These are phyloP conservation scores for Calocybe gangraenosa DNA, from an alignment of 768 basidiomycete genomes.

Conservation along the genomic window DNA sequence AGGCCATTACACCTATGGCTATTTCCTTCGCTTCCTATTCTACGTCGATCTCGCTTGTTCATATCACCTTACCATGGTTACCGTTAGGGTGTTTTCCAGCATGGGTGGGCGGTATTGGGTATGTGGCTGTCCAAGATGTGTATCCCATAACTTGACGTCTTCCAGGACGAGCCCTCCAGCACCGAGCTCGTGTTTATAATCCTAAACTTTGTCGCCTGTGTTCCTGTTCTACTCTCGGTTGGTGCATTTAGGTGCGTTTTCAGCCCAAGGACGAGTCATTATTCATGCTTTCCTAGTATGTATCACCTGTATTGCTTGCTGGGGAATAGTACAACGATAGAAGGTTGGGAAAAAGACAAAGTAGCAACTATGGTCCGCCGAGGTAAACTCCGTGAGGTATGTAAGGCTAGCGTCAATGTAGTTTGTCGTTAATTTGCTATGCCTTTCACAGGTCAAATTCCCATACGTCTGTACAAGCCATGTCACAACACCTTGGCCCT, in stretches of 20 bases:
- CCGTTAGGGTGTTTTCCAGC: constrained; percentile 51
- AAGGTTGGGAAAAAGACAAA: constrained; percentile 97
- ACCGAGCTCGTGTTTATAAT: constrained; percentile 80
- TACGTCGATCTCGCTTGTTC: constrained; percentile 87
- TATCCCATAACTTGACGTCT: neutral
- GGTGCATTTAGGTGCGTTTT: constrained; percentile 78
- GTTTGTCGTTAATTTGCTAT: neutral
- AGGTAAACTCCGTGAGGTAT: constrained; percentile 80
- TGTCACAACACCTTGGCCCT: constrained; percentile 5
- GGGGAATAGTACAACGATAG: constrained; percentile 91
- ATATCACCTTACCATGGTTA: constrained; percentile 86
- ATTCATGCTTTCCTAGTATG: constrained; percentile 40
- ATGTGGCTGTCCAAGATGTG: constrained; percentile 14
- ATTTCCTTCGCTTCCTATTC: constrained; percentile 89
- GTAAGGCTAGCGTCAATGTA: constrained; percentile 3
- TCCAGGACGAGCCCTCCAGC: constrained; percentile 64
- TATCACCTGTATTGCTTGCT: constrained; percentile 81
- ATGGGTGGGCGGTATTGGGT: constrained; percentile 51
- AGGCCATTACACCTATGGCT: constrained; percentile 86
- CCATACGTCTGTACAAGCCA: constrained; percentile 69
- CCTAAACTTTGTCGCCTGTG: constrained; percentile 79
- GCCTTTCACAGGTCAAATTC: constrained; percentile 67
- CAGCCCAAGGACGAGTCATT: neutral
- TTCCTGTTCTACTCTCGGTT: constrained; percentile 83
- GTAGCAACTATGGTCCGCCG: constrained; percentile 78